Conservation (phyloP, 108 stramenopile species). For the Cyclostephanos invisitatus region DNA sequence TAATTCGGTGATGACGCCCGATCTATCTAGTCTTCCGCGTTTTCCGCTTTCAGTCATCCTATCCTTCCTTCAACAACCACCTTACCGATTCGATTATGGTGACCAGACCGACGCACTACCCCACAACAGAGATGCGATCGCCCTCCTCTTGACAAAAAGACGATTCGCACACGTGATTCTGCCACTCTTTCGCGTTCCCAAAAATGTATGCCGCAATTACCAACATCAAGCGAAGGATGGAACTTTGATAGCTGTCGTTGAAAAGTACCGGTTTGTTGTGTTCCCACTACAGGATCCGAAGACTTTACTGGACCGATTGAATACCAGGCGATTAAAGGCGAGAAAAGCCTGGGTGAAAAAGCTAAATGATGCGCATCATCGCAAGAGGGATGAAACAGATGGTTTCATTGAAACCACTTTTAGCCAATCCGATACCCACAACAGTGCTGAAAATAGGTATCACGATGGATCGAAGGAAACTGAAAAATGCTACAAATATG, state of each 20-base stretch:
- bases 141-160: constrained; percentile 57
- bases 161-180: constrained; percentile 52
- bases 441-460: background rate
- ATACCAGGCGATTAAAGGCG: constrained; percentile 60
- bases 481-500: constrained; percentile 21
- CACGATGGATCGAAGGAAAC: constrained; percentile 3
- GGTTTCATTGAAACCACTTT: background rate
- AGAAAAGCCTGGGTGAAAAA: constrained; percentile 27
- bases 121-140: constrained; percentile 62
- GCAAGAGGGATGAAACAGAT: constrained; percentile 5
- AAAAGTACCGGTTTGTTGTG: constrained; percentile 58
- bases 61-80: constrained; percentile 61
- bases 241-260: constrained; percentile 1
- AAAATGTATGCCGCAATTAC: constrained; percentile 21
- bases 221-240: constrained; percentile 25
- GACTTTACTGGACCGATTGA: constrained; percentile 68
- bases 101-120: background rate
- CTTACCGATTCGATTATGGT: background rate
- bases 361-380: constrained; percentile 4
- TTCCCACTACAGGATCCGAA: constrained; percentile 73
- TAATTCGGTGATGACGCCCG: constrained; percentile 14
- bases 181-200: constrained; percentile 60
- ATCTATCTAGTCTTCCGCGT: constrained; percentile 40
- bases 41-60: constrained; percentile 71
- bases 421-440: background rate